Base-by-base conservation (phyloP, 2,329 filamentous ascomycete species). In the Penicillium sp. region DNA sequence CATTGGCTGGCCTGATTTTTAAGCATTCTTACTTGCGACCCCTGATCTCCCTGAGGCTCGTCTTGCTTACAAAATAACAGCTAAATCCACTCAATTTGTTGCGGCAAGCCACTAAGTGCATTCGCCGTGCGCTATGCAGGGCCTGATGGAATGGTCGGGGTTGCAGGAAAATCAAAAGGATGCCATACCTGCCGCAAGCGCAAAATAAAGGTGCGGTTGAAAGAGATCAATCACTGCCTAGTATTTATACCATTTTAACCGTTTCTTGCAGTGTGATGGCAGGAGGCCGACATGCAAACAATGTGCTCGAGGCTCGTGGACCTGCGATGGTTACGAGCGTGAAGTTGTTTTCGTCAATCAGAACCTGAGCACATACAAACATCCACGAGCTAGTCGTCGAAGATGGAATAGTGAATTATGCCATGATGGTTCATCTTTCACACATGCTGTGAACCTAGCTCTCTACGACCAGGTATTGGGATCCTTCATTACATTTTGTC, bases 121-220 rank as follows among this genome's bases (percentile, higher is more conserved):
- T 16, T 16, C 16, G 6, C 1, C 16, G 28, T 46, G 45, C 26
- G 16, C 45, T n/a, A 23, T 43, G 28, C 1, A 7, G 8, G 20
- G 9, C 30, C 18, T 45, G 1, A 40, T 43, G 38, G 45, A 18
- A 56, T 56, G 54, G 40, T 49, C 5, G 47, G 54, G 3, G 48
- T 56, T 16, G 47, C 47, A 47, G 54, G 54, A 18, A 43, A 49
- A 20, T 56, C 54, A 16, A 56, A 47, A 56, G 54, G 47, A 46
- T 56, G 54, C 11, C 54, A 51, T 51, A 56, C 54, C 23, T 56
- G 54, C 26, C 54, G 54, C 47, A 56, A 47, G 26, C 47, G 54
- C 40, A 56, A 51, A 28, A 56, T 51, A 5, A 56, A 51, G 23
- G 54, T 51, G 42, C 5, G 5, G 7, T 14, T 12, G 11, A 8